A percentile compares a stretch with the other conserved stretches of the same genome.
Conservation (phyloP, 1,284 basidiomycete species). For the Cutaneotrichosporon cyanovorans region DNA sequence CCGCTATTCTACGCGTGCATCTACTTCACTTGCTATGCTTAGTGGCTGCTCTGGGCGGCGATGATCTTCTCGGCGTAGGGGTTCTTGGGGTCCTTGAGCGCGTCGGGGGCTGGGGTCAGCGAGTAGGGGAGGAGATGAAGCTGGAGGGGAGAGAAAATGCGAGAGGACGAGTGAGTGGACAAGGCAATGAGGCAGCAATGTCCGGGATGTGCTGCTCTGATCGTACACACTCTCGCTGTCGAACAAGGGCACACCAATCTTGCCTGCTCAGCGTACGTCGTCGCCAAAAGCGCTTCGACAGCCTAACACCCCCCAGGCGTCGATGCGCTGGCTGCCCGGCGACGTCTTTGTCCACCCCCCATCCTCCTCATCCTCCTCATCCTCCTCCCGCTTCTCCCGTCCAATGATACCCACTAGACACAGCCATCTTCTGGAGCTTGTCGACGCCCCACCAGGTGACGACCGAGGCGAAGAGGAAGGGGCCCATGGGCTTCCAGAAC, state of each 20-base stretch:
- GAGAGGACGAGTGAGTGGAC: not conserved
- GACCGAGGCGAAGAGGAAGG: slow-evolving; percentile 36
- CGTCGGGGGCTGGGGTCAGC: slow-evolving; percentile 26
- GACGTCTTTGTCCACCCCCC: too few species aligned
- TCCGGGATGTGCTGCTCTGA: not conserved
- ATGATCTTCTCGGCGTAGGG: slow-evolving; percentile 23
- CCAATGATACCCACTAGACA: slow-evolving; percentile 27
- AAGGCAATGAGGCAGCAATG: not conserved
- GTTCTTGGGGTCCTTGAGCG: slow-evolving; percentile 33
- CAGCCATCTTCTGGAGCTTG: slow-evolving; percentile 34
- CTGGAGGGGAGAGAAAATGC: not conserved
- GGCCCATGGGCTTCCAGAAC: slow-evolving; percentile 38
- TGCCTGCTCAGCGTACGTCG: too few species aligned
- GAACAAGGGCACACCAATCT: too few species aligned
- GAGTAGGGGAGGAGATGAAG: not conserved
- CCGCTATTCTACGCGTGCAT: slow-evolving; percentile 14
- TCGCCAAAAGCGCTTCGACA: not conserved
- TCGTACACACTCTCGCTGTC: too few species aligned
- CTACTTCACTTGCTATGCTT: slow-evolving; percentile 5
- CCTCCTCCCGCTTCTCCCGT: not conserved
- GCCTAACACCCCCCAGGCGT: not conserved
- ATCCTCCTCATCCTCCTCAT: not conserved
- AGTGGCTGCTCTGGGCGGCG: slow-evolving; percentile 15
- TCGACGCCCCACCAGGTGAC: slow-evolving; percentile 34
- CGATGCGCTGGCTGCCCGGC: too few species aligned